Evolutionary conservation across 805 yeast genomes (phyloP).

Genomic region (Cyberlindnera saturnus): DNA sequence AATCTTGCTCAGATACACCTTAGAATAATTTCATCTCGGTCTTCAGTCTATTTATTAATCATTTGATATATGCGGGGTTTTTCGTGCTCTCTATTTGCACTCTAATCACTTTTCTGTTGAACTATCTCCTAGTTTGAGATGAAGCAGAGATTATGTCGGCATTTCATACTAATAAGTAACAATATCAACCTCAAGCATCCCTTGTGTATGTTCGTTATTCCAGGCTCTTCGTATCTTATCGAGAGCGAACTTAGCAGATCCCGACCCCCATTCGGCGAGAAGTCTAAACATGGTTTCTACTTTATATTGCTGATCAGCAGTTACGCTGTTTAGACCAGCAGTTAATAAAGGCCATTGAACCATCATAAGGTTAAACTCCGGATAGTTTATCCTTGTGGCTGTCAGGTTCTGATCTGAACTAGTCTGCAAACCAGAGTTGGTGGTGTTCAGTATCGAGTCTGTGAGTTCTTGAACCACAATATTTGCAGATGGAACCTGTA

Average conservation of each 20-base stretch:
- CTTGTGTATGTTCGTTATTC: conserved; percentile 13
- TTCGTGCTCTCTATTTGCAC: conserved; percentile 52
- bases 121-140: conserved; percentile 61
- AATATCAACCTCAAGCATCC: conserved; percentile 16
- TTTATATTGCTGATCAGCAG: conserved; percentile 28
- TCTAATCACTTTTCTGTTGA: conserved; percentile 55
- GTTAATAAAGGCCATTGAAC: conserved; percentile 50
- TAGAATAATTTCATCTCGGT: conserved; percentile 48
- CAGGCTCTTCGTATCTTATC: conserved; percentile 26
- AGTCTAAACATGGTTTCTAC: conserved; percentile 36
- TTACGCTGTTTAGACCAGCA: conserved; percentile 40
- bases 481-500: conserved; percentile 32
- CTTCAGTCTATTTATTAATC: too few species aligned
- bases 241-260: conserved; percentile 38
- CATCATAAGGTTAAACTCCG: conserved; percentile 33
- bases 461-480: conserved; percentile 29
- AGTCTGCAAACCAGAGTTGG: not conserved
- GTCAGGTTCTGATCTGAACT: not conserved
- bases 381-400: too few species aligned
- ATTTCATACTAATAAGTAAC: conserved; percentile 15
- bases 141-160: conserved; percentile 5
- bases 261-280: conserved; percentile 39
- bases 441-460: conserved; percentile 15
- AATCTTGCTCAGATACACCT: conserved; percentile 52
- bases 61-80: conserved; percentile 72